Evolutionary conservation across 1,284 basidiomycete species (phyloP).

Genomic region (Ustilago bromivora): DNA sequence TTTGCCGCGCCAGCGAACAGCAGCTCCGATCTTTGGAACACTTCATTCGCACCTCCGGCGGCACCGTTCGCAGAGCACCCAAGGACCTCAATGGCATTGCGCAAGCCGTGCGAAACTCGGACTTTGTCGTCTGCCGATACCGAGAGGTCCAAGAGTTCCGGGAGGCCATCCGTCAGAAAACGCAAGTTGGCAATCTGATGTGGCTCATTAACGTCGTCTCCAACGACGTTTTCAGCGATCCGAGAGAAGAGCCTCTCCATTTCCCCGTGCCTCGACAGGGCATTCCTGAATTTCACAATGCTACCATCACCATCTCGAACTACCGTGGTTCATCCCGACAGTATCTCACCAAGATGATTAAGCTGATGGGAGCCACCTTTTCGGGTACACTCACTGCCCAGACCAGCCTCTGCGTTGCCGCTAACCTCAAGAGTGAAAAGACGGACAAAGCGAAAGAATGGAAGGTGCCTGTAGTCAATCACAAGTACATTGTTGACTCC

Average conservation of each 20-base stretch:
- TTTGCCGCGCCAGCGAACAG: slow-evolving; percentile 50
- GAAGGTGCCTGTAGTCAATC: slow-evolving; percentile 87
- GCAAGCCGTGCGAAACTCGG: slow-evolving; percentile 71
- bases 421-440: slow-evolving; percentile 82
- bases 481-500: slow-evolving; percentile 89
- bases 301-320: slow-evolving; percentile 86
- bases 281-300: slow-evolving; percentile 68
- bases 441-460: slow-evolving; percentile 80
- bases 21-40: slow-evolving; percentile 71
- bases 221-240: slow-evolving; percentile 76
- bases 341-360: slow-evolving; percentile 85
- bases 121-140: slow-evolving; percentile 79
- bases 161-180: slow-evolving; percentile 76
- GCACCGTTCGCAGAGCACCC: slow-evolving; percentile 40
- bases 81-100: slow-evolving; percentile 47
- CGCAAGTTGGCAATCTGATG: slow-evolving; percentile 80
- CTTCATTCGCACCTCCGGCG: slow-evolving; percentile 33
- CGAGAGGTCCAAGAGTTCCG: slow-evolving; percentile 79
- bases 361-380: slow-evolving; percentile 80
- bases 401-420: slow-evolving; percentile 84
- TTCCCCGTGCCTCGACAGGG: slow-evolving; percentile 73
- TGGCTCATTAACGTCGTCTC: slow-evolving; percentile 85
- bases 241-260: slow-evolving; percentile 77
- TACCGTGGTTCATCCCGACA: slow-evolving; percentile 85
- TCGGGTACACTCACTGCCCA: slow-evolving; percentile 78